A percentile compares a stretch with the other conserved stretches of the same genome.
phyloP scores from a whole-genome alignment of 352 stramenopile genomes.

The Pythium aquatile region DNA sequence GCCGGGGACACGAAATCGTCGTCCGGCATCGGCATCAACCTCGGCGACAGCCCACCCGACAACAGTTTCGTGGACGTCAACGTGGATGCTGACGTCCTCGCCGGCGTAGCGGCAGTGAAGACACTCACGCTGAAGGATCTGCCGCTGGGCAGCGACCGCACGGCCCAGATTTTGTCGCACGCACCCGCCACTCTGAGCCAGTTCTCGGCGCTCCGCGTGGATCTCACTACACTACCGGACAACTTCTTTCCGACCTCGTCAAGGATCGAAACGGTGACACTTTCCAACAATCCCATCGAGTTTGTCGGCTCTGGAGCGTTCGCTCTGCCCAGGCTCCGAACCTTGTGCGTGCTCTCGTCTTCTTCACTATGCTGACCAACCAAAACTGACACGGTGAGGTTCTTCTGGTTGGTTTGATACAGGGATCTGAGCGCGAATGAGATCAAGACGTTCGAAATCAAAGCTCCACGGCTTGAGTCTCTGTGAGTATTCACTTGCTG shows the following conservation, averaged over 20 bases:
- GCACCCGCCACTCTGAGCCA: background rate
- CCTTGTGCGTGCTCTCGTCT: background rate
- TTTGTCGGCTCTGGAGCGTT: background rate
- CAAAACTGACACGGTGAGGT: background rate
- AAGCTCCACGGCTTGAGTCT: background rate
- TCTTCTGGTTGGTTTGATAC: background rate
- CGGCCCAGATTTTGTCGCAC: background rate
- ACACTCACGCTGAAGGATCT: background rate
- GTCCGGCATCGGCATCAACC: background rate
- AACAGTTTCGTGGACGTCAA: background rate
- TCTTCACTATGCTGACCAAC: background rate
- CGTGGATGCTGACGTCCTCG: background rate
- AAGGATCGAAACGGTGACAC: background rate
- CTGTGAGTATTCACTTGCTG: background rate
- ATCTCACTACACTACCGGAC: background rate
- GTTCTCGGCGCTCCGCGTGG: background rate
- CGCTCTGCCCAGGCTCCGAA: background rate
- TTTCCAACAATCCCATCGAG: background rate
- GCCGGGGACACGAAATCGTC: background rate
- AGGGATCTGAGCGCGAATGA: background rate
- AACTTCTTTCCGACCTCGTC: background rate
- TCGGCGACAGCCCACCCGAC: background rate
- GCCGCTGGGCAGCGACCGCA: background rate
- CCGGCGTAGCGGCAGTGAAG: background rate
- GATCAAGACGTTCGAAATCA: conserved; percentile 1